Conservation (phyloP, 345 rosid species). For the Iberis pinnata region DNA sequence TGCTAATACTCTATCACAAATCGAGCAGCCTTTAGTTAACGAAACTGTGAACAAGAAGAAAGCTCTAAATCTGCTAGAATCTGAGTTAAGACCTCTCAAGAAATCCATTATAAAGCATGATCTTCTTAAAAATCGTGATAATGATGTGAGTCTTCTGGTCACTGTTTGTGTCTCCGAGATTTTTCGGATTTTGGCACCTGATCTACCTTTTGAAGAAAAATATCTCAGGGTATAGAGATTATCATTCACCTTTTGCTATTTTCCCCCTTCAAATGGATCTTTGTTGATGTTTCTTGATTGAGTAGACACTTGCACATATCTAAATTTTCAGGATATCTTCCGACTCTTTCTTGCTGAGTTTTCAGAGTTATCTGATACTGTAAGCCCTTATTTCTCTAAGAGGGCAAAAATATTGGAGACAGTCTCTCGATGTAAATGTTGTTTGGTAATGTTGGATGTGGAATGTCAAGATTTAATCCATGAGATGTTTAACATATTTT, state of each 20-base stretch:
- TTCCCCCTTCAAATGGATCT: not conserved
- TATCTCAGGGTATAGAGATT: constrained; percentile 48
- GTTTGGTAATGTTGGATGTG: constrained; percentile 64
- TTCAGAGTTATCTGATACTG: constrained; percentile 58
- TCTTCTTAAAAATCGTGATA: constrained; percentile 55
- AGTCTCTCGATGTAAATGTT: constrained; percentile 63
- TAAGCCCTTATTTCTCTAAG: constrained; percentile 62
- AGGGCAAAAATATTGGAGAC: constrained; percentile 82
- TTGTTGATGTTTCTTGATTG: constrained; percentile 8
- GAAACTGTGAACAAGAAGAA: constrained; percentile 34
- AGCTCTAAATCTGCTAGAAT: constrained; percentile 33
- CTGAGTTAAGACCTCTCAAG: constrained; percentile 45
- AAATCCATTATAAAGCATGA: constrained; percentile 51
- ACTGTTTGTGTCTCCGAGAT: constrained; percentile 63
- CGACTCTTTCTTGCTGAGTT: constrained; percentile 52
- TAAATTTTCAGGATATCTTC: constrained; percentile 70
- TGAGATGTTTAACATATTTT: constrained; percentile 68
- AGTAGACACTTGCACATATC: not conserved
- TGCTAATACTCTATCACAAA: constrained; percentile 47
- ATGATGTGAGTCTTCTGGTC: constrained; percentile 65
- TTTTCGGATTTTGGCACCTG: constrained; percentile 78
- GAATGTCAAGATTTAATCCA: constrained; percentile 55
- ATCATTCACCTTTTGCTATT: not conserved
- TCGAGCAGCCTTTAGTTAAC: constrained; percentile 50
- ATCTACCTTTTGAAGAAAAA: constrained; percentile 67